These are phyloP conservation scores for Aspergillus intermedius DNA, from an alignment of 2,329 filamentous ascomycete species.

Conservation along the genomic window DNA sequence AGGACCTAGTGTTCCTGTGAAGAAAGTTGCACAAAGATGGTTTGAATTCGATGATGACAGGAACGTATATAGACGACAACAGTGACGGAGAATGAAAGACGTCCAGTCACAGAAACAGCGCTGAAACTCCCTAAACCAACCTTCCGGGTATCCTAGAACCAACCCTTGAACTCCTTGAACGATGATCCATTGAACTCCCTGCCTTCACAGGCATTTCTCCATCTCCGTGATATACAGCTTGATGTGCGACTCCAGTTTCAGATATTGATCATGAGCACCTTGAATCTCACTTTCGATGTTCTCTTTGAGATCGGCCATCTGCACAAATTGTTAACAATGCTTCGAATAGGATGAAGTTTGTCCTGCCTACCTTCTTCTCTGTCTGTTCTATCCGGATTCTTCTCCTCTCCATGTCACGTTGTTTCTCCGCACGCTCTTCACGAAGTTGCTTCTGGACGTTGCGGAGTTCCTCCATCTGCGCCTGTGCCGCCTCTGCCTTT, in stretches of 20 bases:
- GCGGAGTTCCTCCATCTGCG: conserved; percentile 84
- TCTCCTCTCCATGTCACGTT: conserved; percentile 83
- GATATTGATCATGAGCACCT: conserved; percentile 83
- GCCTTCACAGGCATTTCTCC: conserved; percentile 68
- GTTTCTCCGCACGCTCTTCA: conserved; percentile 79
- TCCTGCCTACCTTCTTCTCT: conserved; percentile 78
- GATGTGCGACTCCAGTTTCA: conserved; percentile 96
- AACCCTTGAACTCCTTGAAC: conserved; percentile 30
- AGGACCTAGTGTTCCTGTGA: conserved; percentile 53
- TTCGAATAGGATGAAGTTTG: not conserved
- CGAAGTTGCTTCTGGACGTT: conserved; percentile 72
- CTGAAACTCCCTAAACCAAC: conserved; percentile 7
- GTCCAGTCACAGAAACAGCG: not conserved
- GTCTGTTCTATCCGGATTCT: conserved; percentile 95
- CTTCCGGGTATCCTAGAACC: conserved; percentile 35
- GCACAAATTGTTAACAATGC: conserved; percentile 15
- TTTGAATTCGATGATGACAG: conserved; percentile 49
- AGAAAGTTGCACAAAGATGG: conserved; percentile 58
- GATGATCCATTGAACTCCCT: conserved; percentile 11
- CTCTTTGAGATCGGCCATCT: conserved; percentile 98
- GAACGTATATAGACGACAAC: not conserved
- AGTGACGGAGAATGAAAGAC: not conserved
- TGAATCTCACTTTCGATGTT: conserved; percentile 94
- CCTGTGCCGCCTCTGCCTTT: conserved; percentile 73
- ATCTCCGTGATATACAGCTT: conserved; percentile 98